These are phyloP conservation scores for Fusarium chlamydosporum DNA, from an alignment of 2,329 filamentous ascomycete genomes.

Conservation along the genomic window DNA sequence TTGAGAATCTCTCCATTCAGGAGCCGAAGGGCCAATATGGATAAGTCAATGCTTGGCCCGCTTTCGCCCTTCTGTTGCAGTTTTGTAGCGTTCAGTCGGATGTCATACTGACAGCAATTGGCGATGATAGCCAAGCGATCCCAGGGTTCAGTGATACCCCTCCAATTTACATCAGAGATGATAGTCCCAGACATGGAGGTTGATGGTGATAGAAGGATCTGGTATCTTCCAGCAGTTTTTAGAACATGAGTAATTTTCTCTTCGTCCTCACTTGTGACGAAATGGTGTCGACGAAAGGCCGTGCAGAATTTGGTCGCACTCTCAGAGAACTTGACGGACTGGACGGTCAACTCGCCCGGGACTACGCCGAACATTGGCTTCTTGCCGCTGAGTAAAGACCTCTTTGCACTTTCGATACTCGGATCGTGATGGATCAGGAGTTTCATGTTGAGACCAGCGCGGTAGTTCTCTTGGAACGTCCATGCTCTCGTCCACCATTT, in stretches of 20 bases:
- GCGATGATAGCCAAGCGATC: conserved; percentile 52
- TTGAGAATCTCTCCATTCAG: conserved; percentile 55
- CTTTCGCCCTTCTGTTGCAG: conserved; percentile 19
- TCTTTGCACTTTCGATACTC: conserved; percentile 42
- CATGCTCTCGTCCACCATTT: conserved; percentile 53
- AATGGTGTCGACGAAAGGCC: conserved; percentile 23
- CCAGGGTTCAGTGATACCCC: conserved; percentile 44
- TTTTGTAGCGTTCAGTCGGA: conserved; percentile 40
- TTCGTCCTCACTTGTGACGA: neutral
- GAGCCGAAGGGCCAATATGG: conserved; percentile 51
- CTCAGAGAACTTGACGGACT: conserved; percentile 41
- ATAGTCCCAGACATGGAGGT: conserved; percentile 50
- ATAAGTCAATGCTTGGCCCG: conserved; percentile 45
- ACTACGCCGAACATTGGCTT: conserved; percentile 24
- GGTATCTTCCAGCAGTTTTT: conserved; percentile 49
- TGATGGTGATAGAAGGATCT: conserved; percentile 36
- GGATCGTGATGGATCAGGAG: conserved; percentile 50
- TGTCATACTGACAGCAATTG: conserved; percentile 54
- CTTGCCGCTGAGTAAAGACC: conserved; percentile 9
- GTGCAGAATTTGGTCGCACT: conserved; percentile 49
- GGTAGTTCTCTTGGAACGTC: conserved; percentile 56
- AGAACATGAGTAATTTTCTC: conserved; percentile 31
- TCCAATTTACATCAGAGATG: conserved; percentile 45
- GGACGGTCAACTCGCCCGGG: conserved; percentile 49
- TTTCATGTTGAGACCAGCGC: conserved; percentile 48